Evolutionary conservation across 2,329 filamentous ascomycete genomes (phyloP).

Genomic region (Fusarium coicis): DNA sequence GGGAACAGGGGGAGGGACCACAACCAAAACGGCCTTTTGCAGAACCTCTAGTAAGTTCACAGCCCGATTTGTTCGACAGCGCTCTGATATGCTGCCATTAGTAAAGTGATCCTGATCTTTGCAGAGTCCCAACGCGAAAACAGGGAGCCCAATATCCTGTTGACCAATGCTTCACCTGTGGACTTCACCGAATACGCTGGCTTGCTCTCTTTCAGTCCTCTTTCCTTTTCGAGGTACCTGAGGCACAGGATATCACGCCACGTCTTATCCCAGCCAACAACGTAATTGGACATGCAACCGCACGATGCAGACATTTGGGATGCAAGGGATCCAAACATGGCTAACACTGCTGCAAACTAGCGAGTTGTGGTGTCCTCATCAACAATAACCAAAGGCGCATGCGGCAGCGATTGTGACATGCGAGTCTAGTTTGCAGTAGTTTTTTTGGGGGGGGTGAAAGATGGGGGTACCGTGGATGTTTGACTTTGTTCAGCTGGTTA

Average conservation of each 20-base stretch:
- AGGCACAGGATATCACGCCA: conserved; percentile 7
- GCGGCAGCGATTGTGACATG: neutral
- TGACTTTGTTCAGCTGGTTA: neutral
- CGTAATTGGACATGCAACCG: neutral
- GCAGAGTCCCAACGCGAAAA: neutral
- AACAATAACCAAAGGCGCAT: neutral
- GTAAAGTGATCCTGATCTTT: neutral
- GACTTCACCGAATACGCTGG: neutral
- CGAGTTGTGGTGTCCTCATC: neutral
- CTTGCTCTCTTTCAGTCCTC: neutral
- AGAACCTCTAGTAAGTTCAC: neutral
- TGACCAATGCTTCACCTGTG: neutral
- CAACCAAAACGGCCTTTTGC: neutral
- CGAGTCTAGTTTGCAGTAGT: conserved; percentile 4
- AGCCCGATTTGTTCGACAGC: neutral
- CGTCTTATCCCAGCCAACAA: neutral
- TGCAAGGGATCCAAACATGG: neutral
- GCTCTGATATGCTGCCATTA: neutral
- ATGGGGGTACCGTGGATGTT: neutral
- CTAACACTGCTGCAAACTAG: neutral
- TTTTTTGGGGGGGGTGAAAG: neutral
- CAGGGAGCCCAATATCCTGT: too few species aligned
- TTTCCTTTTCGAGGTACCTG: neutral
- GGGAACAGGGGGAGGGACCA: neutral
- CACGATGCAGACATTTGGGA: neutral